These are phyloP conservation scores for Pythium apleroticum DNA, from an alignment of 352 stramenopile genomes.

Conservation along the genomic window DNA sequence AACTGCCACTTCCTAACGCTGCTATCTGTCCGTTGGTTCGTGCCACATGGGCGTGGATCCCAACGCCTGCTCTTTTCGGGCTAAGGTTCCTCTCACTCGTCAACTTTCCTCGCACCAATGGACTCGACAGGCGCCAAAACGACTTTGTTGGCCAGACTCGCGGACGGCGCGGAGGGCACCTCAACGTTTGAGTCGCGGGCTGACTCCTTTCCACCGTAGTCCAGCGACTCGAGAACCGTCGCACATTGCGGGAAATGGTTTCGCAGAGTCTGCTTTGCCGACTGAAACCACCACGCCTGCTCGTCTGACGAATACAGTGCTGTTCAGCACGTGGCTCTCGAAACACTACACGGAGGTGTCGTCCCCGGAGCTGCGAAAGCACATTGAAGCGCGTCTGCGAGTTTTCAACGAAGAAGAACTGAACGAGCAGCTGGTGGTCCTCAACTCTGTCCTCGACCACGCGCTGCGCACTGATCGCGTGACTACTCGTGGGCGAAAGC, in stretches of 20 bases:
- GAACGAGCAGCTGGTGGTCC: constrained; percentile 99
- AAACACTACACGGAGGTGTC: constrained; percentile 96
- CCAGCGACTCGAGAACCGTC: constrained; percentile 66
- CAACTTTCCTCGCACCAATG: too few relatives aligned
- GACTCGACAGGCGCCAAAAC: not conserved
- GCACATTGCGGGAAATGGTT: constrained; percentile 84
- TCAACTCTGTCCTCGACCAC: constrained; percentile 99
- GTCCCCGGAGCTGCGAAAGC: constrained; percentile 92
- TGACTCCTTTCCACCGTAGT: constrained; percentile 83
- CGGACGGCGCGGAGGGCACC: not conserved
- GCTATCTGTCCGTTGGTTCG: too few relatives aligned
- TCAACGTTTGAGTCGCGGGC: not conserved
- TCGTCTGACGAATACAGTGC: constrained; percentile 95
- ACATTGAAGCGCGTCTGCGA: constrained; percentile 95
- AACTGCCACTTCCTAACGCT: too few relatives aligned
- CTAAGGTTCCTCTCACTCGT: too few relatives aligned
- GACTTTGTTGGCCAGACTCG: not conserved
- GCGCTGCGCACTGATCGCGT: constrained; percentile 98
- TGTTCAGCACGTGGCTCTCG: constrained; percentile 98
- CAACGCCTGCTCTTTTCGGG: too few relatives aligned
- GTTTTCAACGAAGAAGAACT: constrained; percentile 99
- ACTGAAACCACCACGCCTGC: constrained; percentile 94
- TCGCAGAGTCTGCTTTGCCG: constrained; percentile 80
- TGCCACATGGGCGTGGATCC: too few relatives aligned
- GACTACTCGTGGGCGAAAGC: constrained; percentile 97